These are phyloP conservation scores for Schizophyllum commune DNA, from an alignment of 1,284 basidiomycete species.

Conservation along the genomic window DNA sequence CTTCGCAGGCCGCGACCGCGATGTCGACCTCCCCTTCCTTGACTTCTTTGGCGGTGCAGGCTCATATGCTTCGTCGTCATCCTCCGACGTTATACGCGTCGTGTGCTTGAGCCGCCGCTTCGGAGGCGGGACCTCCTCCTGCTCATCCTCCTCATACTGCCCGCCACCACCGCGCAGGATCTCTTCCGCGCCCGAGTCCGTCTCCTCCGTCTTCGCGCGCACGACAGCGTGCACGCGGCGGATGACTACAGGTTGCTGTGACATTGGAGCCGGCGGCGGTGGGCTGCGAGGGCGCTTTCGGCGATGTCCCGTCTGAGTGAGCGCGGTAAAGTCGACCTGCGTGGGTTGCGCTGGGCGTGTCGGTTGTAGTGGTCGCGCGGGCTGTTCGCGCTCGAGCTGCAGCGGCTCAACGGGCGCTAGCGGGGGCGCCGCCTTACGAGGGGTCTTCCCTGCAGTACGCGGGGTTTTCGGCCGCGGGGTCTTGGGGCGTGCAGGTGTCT, in stretches of 20 bases:
- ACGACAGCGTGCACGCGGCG: slow-evolving; percentile 37
- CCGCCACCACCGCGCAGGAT: background rate
- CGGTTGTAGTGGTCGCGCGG: no score
- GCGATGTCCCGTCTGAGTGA: slow-evolving; percentile 2
- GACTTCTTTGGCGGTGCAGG: background rate
- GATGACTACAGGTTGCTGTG: slow-evolving; percentile 21
- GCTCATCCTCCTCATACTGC: background rate
- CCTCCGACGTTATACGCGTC: slow-evolving; percentile 1
- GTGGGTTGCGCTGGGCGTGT: slow-evolving; percentile 5
- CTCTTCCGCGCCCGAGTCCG: slow-evolving; percentile 19
- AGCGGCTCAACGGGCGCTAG: background rate
- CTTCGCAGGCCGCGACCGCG: background rate
- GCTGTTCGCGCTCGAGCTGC: background rate
- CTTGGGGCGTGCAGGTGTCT: background rate
- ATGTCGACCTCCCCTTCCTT: background rate
- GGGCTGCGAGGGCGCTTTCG: slow-evolving; percentile 6
- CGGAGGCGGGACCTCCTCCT: background rate
- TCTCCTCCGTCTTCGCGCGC: slow-evolving; percentile 30
- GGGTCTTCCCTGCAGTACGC: background rate
- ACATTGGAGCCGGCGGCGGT: background rate
- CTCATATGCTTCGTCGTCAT: background rate
- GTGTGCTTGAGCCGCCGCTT: background rate
- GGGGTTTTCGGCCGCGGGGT: background rate
- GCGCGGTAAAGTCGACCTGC: slow-evolving; percentile 5
- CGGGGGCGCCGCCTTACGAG: background rate